Conservation (phyloP, 805 yeast species). For the Cyberlindnera saturnus region DNA sequence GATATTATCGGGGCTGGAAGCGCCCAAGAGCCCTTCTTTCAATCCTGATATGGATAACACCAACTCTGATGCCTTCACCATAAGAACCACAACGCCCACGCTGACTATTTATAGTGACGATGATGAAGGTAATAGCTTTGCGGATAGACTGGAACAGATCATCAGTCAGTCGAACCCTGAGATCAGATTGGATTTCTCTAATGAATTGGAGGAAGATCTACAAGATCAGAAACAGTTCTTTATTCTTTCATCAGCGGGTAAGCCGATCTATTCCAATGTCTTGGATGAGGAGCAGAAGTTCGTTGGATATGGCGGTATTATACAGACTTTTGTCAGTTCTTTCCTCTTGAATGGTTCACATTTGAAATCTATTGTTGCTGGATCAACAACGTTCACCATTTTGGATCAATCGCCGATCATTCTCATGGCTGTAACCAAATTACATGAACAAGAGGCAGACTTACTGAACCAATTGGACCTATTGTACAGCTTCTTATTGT, state of each 20-base stretch:
- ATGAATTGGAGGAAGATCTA: conserved; percentile 11
- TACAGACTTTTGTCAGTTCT: conserved; percentile 72
- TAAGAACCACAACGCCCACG: conserved; percentile 23
- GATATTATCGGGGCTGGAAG: background rate
- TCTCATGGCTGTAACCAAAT: conserved; percentile 59
- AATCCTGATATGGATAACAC: background rate
- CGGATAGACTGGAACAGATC: conserved; percentile 19
- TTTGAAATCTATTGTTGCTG: conserved; percentile 47
- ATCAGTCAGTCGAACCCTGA: conserved; percentile 17
- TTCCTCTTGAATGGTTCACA: conserved; percentile 41
- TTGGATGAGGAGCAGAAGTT: conserved; percentile 59
- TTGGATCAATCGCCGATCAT: conserved; percentile 63
- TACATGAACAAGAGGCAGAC: conserved; percentile 47
- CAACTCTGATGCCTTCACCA: conserved; percentile 14
- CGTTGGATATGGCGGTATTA: conserved; percentile 68
- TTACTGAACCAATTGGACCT: conserved; percentile 61
- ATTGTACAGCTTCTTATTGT: conserved; percentile 70
- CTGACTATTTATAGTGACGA: conserved; percentile 24
- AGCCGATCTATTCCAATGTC: conserved; percentile 70
- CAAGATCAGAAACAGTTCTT: conserved; percentile 57
- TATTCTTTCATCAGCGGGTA: conserved; percentile 78
- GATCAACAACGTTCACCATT: conserved; percentile 49
- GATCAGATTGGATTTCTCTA: conserved; percentile 6
- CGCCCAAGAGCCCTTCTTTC: background rate
- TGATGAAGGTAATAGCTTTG: conserved; percentile 13